These are phyloP conservation scores for Strobilomyces confusus DNA, from an alignment of 768 basidiomycete genomes.

Conservation along the genomic window DNA sequence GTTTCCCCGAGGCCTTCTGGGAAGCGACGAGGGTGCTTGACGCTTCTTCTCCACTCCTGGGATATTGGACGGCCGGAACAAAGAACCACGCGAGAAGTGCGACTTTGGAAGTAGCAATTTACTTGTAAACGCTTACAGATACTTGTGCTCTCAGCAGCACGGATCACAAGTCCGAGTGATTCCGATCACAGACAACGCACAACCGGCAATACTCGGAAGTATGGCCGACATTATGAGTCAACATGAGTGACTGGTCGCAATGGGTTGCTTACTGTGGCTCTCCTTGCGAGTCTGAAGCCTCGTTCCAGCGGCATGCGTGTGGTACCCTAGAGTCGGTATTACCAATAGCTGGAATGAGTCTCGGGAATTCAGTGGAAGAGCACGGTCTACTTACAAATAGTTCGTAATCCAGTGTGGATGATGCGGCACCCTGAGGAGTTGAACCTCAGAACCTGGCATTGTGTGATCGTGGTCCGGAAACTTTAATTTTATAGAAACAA, in stretches of 20 bases:
- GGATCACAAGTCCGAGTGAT: no score
- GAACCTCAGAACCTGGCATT: no score
- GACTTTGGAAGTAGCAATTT: conserved; percentile 1
- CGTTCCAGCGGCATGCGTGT: no score
- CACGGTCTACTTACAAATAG: background rate
- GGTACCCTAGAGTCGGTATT: background rate
- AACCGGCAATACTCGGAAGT: no score
- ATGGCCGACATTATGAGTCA: no score
- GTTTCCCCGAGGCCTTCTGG: conserved; percentile 10
- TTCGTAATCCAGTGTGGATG: background rate
- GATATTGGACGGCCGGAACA: conserved; percentile 16
- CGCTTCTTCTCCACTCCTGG: background rate
- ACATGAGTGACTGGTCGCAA: no score
- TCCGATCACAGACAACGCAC: background rate
- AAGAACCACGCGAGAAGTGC: background rate
- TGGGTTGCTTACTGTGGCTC: no score
- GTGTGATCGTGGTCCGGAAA: no score
- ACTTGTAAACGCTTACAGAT: background rate
- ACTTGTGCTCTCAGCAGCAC: no score
- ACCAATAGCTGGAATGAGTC: background rate
- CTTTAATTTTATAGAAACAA: no score
- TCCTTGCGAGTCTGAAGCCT: no score
- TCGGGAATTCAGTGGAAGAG: background rate
- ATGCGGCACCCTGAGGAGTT: no score
- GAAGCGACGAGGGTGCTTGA: background rate